Evolutionary conservation across 2,329 filamentous ascomycete genomes (phyloP), one percentile per base, ranked within the genome.

Genomic region (Xylaria sp.): DNA sequence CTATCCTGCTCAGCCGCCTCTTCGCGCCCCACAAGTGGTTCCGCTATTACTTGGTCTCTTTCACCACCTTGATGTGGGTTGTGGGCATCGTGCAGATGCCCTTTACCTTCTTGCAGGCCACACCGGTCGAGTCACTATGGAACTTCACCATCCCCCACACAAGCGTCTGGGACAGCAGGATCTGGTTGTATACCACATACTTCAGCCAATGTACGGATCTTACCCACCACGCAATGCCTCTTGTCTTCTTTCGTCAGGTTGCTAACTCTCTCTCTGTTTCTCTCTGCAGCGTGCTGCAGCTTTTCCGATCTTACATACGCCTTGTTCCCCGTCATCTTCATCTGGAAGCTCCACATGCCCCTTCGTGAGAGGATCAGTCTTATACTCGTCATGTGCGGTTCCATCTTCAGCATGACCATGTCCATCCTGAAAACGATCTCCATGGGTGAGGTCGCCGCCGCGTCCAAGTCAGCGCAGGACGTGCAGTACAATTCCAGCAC

Each of bases 311-410:
- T 63, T 2, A 56, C 57, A 1, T 63, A 45, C 34, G 61, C 52
- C 24, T 9, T 60, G 6, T 51, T 61, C 8, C 61, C 61, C 0
- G 26, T 56, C 21, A 26, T 56, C 17, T 44, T 62, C 20, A 56
- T 63, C 37, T 63, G 57, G 59, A 43, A 39, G 11, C 54, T 63
- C 7, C 41, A 63, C n/a, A 63, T 62, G 59, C 34, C 45, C 2
- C 24, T 57, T 5, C 38, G 45, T 2, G 48, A 22, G 1, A 18
- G 50, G 2, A n/a, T 60, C 17, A 41, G 48, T 16, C 49, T 62
- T 16, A 38, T 54, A 1, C 2, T 48, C 16, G 5, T 62, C 13
- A 52, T 62, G 50, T 26, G n/a, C n/a, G 13, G 29, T 11, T 53
- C 48, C 19, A 2, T 60, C 5, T 37, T 62, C 34, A 62, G 49